phyloP scores from a whole-genome alignment of 352 stramenopile species.

The Globisporangium camurandrum region DNA sequence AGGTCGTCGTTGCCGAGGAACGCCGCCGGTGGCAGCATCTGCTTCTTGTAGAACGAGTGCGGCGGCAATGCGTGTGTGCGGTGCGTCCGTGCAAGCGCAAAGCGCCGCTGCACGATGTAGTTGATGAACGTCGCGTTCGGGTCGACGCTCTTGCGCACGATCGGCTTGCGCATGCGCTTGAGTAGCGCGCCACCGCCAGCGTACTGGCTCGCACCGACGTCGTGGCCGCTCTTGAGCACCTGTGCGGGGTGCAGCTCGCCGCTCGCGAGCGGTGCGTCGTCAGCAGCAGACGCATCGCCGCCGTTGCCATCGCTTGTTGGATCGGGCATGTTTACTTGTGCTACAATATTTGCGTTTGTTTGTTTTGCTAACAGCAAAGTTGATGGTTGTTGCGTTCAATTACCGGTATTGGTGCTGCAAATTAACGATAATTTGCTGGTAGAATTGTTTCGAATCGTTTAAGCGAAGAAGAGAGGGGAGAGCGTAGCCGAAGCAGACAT shows the following conservation, averaged over 20 bases:
- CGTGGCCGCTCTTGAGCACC: slow-evolving; percentile 70
- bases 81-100: slow-evolving; percentile 41
- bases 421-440: too few relatives aligned
- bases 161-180: slow-evolving; percentile 83
- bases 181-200: slow-evolving; percentile 56
- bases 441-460: too few relatives aligned
- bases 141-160: slow-evolving; percentile 83
- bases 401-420: too few relatives aligned
- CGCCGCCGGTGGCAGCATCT: slow-evolving; percentile 69
- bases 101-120: slow-evolving; percentile 70
- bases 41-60: slow-evolving; percentile 80
- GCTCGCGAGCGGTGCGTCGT: neutral
- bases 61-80: slow-evolving; percentile 49
- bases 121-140: slow-evolving; percentile 83
- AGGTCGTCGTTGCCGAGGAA: slow-evolving; percentile 60
- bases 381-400: too few relatives aligned
- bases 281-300: neutral
- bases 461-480: too few relatives aligned
- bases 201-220: slow-evolving; percentile 64
- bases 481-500: too few relatives aligned
- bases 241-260: slow-evolving; percentile 50
- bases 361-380: too few relatives aligned
- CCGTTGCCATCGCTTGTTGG: neutral
- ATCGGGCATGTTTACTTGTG: neutral
- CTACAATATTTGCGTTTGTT: too few relatives aligned